Evolutionary conservation across 1,284 basidiomycete species (phyloP), one percentile per base, ranked within the genome.

Genomic region (Leccinum ponderosum): DNA sequence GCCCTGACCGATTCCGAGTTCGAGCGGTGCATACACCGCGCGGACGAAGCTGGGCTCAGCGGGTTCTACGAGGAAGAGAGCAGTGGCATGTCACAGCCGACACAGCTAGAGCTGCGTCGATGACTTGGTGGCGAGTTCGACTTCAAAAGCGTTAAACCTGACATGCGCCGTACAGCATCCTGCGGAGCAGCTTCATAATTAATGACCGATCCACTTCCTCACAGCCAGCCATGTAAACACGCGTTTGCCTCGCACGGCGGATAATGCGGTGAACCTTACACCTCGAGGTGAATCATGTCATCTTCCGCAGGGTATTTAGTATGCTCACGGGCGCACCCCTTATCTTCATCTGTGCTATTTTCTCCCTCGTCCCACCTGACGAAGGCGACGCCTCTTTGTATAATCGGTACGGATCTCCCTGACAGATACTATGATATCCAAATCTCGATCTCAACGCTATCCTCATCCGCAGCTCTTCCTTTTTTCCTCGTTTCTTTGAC

Each of bases 351-450:
- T 22, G 12, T 29, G 25, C 3, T 25, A 11, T 27, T 31, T 2
- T 44, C 22, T 17, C 25, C 25, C 2, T 50, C 17, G 20, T 53
- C 33, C 20, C 6, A n/a, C 2, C 53, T 33, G 29, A 25, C 58
- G 25, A 35, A n/a, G 11, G 29, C 22, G 17, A 29, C 50, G 6
- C 22, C 9, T 39, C 37, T 37, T 25, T 37, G 31, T 12, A 50
- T 39, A n/a, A 64, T 50, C 42, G 64, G 66, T 70, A 53, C 29
- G 61, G 48, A 67, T 53, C 29, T 57, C 52, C 12, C 27, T 35
- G 29, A 11, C 47, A 59, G 29, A 65, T 31, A 12, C 35, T 15
- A 37, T 37, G 14, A 37, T 42, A 17, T 15, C 44, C 22, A 8
- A 5, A 68, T 59, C 12, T 51, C 33, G 35, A 58, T 51, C 14